phyloP scores from a whole-genome alignment of 345 rosid genomes.

The Hirschfeldia incana region DNA sequence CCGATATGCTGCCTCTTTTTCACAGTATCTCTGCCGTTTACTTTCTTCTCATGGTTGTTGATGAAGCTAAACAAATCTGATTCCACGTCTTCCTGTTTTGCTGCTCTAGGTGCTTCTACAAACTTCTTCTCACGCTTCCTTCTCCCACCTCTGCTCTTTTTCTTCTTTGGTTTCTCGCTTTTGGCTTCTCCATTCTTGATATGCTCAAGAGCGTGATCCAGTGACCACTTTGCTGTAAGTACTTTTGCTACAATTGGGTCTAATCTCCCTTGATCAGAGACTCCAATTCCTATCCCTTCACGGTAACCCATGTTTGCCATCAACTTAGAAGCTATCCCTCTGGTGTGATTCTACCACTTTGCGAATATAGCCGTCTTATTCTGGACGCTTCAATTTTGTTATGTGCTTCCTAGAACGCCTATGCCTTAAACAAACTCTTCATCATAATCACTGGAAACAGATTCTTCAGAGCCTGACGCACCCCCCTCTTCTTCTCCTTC shows the following conservation, averaged over 20 bases:
- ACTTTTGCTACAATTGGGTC: constrained; percentile 79
- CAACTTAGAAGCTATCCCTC: constrained; percentile 95
- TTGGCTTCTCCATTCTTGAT: constrained; percentile 42
- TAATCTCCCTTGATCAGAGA: constrained; percentile 82
- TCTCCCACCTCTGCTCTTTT: constrained; percentile 89
- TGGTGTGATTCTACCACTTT: constrained; percentile 94
- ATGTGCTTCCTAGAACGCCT: constrained; percentile 62
- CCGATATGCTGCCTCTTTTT: constrained; percentile 51
- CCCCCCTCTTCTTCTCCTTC: constrained; percentile 58
- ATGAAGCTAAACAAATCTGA: constrained; percentile 81
- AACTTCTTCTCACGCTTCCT: constrained; percentile 82
- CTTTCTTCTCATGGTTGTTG: constrained; percentile 48
- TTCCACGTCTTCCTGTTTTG: constrained; percentile 60
- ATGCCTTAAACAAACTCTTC: constrained; percentile 64
- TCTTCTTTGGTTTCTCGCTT: constrained; percentile 45
- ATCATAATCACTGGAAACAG: constrained; percentile 58
- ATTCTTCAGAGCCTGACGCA: constrained; percentile 55
- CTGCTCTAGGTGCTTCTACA: constrained; percentile 69
- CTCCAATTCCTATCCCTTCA: constrained; percentile 93
- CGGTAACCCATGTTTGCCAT: constrained; percentile 96
- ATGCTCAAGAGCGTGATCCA: constrained; percentile 69
- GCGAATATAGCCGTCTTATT: constrained; percentile 80
- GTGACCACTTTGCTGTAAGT: constrained; percentile 79
- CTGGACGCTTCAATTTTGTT: constrained; percentile 63
- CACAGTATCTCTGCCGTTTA: constrained; percentile 34